Base-by-base conservation (phyloP, 805 yeast species). In the Maudiozyma turicensis region DNA sequence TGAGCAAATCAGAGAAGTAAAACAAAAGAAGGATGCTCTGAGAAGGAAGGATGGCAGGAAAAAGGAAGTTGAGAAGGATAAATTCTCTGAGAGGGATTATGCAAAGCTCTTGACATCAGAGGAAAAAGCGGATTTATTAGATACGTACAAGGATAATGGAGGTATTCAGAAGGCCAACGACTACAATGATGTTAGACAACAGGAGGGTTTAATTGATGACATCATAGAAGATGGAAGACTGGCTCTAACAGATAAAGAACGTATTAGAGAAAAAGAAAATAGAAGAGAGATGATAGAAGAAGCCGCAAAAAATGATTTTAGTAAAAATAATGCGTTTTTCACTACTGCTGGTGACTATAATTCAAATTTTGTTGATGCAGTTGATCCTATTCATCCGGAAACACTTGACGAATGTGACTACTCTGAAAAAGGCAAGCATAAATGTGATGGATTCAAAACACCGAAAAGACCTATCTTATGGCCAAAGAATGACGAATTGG, bases 191-290 rank as follows among this genome's bases (percentile, higher is more conserved):
- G 46, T 46, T 6, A 41, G 43, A 28, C 45, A 41, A 14, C 52
- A 45, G 8, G 44, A 46, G n/a, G 56, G 54, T 20, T 44, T 45
- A 31, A 54, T 49, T 5, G 35, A 50, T 13, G 45, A 47, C 7
- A 59, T 51, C 9, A 52, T 58, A 40, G 62, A 61, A 32, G 68
- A 65, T 43, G 63, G 52, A 14, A 54, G 53, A 40, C 49, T 65
- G 8, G 60, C 64, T 3, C 49, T 64, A 35, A 54, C 60, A 7
- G 46, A 45, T 11, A 50, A 46, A 1, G 66, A 63, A 35, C 33
- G 29, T 8, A 38, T 32, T 2, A 26, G 47, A 9, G 53, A 58
- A 26, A 42, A 47, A 1, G 32, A 41, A 5, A 43, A 37, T 8
- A 58, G 56, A 44, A 54, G 51, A 33, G 41, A 46, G 31, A 14